These are phyloP conservation scores for Colletotrichum karsti DNA, from an alignment of 2,329 filamentous ascomycete species.

Conservation along the genomic window DNA sequence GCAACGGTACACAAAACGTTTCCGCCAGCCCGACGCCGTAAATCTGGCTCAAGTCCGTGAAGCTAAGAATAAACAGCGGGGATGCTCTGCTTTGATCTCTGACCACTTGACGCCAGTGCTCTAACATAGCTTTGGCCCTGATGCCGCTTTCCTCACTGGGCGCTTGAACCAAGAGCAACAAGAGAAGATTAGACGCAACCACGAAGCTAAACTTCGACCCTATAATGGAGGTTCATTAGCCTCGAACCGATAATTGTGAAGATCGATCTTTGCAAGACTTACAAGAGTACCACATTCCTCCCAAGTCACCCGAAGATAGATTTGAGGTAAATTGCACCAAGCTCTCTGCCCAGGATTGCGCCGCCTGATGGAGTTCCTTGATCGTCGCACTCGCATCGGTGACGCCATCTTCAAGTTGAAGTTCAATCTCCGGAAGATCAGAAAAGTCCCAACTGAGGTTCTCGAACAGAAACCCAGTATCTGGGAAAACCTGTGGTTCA, in stretches of 20 bases:
- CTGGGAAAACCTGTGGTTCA: background rate
- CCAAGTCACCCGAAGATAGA: background rate
- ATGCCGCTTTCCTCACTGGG: background rate
- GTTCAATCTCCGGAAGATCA: background rate
- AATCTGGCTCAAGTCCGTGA: background rate
- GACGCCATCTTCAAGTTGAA: background rate
- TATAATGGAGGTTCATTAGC: background rate
- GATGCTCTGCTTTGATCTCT: background rate
- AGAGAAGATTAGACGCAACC: background rate
- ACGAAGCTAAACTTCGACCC: background rate
- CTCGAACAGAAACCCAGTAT: background rate
- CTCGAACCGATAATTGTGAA: background rate
- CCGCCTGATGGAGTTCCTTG: background rate
- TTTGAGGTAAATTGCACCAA: background rate
- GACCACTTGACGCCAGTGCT: background rate
- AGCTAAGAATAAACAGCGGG: background rate
- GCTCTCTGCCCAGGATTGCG: background rate
- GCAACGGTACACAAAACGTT: background rate
- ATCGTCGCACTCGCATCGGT: background rate
- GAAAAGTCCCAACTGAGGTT: background rate
- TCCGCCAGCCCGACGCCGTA: background rate
- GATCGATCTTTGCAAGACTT: accelerated
- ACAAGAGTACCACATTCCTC: background rate
- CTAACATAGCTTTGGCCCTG: background rate
- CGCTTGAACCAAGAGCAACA: background rate